Base-by-base conservation (phyloP, 148 eudicot genomes). In the Rhododendron ferrugineum region DNA sequence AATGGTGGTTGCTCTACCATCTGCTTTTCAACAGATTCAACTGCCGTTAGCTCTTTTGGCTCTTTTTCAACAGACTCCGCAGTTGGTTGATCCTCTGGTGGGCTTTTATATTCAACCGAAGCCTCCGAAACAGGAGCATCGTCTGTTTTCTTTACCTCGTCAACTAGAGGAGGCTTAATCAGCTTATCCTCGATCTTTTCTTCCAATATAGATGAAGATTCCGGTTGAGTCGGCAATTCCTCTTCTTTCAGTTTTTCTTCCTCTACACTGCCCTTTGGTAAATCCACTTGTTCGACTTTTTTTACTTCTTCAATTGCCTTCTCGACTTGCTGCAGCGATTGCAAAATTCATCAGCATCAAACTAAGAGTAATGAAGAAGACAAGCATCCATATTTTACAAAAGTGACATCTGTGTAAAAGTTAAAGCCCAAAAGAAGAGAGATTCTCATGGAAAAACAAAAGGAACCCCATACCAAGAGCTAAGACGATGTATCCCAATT, bases 291-390 rank as follows among this genome's bases (percentile, higher is more conserved):
- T 87, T 83, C 86, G 32, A 85, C 79, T 46, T 73, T 85, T 84
- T 90, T 86, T 84, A 88, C 87, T 87, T 89, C 90, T 83, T 90
- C 86, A 72, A 58, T 73, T 64, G 84, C 34, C 85, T 90, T 88
- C 74, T 90, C 91, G 44, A 82, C 90, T 87, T 86, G 81, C 93
- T 91, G 91, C 88, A 85, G 84, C 26, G 68, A 85, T 49, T 30
- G 36, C 73, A 34, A 80, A 75, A 77, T 4, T 74, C 42, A 85
- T 85, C 84, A 91, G 68, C 81, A 76, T 70, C 23, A 30, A 83
- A 47, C 46, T 15, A 64, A 81, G 52, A 80, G 79, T 62, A 79
- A 4, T 7, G 47, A 26, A 34, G 28, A 46, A 60, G 42, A 30
- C 8, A 14, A 83, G 66, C n/a, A 72, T 83, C 46, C 28, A 66